phyloP scores from a whole-genome alignment of 306 rosid species.

The Fagus crenata region DNA sequence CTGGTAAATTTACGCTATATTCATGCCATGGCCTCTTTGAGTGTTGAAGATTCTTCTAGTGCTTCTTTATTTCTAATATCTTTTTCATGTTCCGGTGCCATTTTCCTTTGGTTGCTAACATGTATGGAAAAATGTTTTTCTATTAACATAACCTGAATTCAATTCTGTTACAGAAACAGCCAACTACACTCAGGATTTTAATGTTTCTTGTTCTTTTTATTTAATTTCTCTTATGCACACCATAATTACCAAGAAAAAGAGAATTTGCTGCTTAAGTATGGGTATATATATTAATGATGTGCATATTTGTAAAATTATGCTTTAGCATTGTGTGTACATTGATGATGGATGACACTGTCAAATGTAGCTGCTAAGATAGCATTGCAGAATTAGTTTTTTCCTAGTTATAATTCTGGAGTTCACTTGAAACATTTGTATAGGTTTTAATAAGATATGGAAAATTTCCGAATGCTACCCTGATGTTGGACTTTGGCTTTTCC shows the following conservation, averaged over 20 bases:
- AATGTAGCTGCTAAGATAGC: background rate
- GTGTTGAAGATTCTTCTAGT: background rate
- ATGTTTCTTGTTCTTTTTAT: background rate
- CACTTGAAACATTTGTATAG: slow-evolving; percentile 36
- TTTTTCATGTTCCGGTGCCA: background rate
- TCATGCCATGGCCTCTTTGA: background rate
- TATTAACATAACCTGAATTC: background rate
- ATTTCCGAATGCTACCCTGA: slow-evolving; percentile 71
- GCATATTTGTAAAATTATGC: background rate
- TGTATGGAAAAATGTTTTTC: background rate
- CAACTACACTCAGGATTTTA: background rate
- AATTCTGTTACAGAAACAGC: background rate
- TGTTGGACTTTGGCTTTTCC: slow-evolving; percentile 85
- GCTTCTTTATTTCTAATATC: background rate
- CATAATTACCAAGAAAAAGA: background rate
- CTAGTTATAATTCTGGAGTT: background rate
- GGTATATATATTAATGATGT: background rate
- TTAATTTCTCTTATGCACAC: background rate
- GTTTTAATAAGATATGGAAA: slow-evolving; percentile 82
- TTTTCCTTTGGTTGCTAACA: background rate
- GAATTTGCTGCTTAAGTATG: background rate
- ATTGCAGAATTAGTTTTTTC: background rate
- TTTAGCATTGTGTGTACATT: background rate
- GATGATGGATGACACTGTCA: background rate
- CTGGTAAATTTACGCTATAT: background rate